Conservation (phyloP, 1,284 basidiomycete genomes). For the Gymnopus androsaceus region DNA sequence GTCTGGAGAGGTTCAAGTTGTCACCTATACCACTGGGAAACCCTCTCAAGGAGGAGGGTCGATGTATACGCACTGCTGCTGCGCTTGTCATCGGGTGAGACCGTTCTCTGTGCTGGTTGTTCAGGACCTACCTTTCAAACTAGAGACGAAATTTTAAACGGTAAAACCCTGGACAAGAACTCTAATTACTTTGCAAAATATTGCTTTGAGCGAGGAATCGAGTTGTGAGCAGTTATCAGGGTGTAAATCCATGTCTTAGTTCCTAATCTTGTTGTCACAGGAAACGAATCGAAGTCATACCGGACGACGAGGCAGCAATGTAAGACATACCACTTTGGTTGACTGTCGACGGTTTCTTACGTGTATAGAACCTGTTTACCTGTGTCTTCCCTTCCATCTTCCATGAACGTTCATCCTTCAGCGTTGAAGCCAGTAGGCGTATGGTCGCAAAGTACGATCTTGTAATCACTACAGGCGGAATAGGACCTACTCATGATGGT, state of each 20-base stretch:
- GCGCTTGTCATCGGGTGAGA: constrained; percentile 18
- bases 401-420: constrained; percentile 57
- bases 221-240: constrained; percentile 63
- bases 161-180: constrained; percentile 88
- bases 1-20: constrained; percentile 9
- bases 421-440: constrained; percentile 81
- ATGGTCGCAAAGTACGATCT: constrained; percentile 86
- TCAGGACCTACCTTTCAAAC: neutral
- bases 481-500: constrained; percentile 89
- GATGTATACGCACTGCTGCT: constrained; percentile 17
- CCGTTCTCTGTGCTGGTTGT: neutral
- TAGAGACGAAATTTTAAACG: constrained; percentile 84
- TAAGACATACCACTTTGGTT: constrained; percentile 45
- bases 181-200: constrained; percentile 83
- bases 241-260: constrained; percentile 7
- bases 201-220: constrained; percentile 86
- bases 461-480: constrained; percentile 85
- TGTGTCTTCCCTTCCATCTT: no score
- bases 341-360: constrained; percentile 10
- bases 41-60: constrained; percentile 7
- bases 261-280: constrained; percentile 40
- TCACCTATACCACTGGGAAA: constrained; percentile 11
- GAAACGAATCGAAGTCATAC: constrained; percentile 88
- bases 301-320: constrained; percentile 91
- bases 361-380: constrained; percentile 13